Evolutionary conservation across 225 moss, liverwort and hornwort genomes (phyloP), one percentile per base, ranked within the genome.

Genomic region (Marchantia polymorpha): DNA sequence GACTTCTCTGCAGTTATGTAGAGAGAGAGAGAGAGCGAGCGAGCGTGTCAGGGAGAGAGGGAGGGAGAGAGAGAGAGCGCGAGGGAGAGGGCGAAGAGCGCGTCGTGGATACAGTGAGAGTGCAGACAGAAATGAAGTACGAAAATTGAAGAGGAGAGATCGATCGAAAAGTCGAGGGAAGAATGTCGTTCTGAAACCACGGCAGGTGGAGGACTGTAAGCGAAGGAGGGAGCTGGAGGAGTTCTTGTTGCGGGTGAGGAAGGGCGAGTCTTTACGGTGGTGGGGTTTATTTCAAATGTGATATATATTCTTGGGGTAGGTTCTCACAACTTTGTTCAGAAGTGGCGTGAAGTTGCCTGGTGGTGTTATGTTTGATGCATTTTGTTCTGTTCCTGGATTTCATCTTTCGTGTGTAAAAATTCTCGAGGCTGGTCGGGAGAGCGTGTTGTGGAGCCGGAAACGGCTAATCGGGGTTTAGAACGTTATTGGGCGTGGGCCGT

Each of bases 231-330:
- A 73, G 53, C 52, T 23, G 53, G 23, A 53, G 23, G 73, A 52
- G 14, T 49, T 70, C 64, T 64, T 64, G 25, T 8, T 13, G 53
- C 52, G 73, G 25, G 52, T 52, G 48, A 50, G 49, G 51, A 72
- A 26, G 70, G 25, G 5, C 15, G 15, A 27, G n/a, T 55, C 16
- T 29, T 23, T 54, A 6, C 15, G 74, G 55, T 75, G 74, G 74
- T 75, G 74, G 74, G 74, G 55, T 75, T 56, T 27, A 19, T 75
- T 50, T 55, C 74, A 53, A 58, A 75, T 58, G 74, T 75, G 29
- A 75, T 55, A 55, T 52, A 72, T n/a, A 22, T 72, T 72, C 72
- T 75, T 56, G 52, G 74, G 74, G 74, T 75, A 75, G 74, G 74
- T 75, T 25, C 26, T 58, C 55, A 75, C 26, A 55, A 75, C 74